phyloP scores from a whole-genome alignment of 306 rosid species.

The Cotoneaster glaucophyllus region DNA sequence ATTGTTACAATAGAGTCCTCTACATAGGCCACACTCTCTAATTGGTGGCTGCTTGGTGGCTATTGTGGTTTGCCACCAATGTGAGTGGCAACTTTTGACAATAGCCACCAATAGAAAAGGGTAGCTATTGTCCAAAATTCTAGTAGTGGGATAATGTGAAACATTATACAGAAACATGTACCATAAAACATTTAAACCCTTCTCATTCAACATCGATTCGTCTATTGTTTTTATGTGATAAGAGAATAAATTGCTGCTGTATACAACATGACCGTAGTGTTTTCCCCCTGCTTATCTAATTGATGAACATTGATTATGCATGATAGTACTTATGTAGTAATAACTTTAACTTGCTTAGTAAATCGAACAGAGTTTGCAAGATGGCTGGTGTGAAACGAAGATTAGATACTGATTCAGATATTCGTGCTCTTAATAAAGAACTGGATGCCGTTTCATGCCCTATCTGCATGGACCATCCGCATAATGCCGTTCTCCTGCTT shows the following conservation, averaged over 20 bases:
- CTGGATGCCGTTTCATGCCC: conserved; percentile 97
- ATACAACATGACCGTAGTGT: background rate
- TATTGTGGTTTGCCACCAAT: no score
- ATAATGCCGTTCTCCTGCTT: conserved; percentile 95
- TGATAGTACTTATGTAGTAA: conserved; percentile 45
- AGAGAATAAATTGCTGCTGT: background rate
- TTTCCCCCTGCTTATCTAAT: background rate
- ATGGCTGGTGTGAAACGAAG: conserved; percentile 99
- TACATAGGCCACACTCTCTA: no score
- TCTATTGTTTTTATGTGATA: background rate
- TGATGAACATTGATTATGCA: conserved; percentile 7
- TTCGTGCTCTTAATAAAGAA: conserved; percentile 88
- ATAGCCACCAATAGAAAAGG: no score
- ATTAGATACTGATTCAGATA: conserved; percentile 84
- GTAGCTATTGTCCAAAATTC: no score
- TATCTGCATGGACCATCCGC: conserved; percentile 99
- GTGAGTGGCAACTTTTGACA: no score
- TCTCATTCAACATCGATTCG: background rate
- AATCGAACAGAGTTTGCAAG: conserved; percentile 77
- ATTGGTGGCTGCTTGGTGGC: no score
- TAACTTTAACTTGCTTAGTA: conserved; percentile 72
- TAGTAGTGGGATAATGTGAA: background rate
- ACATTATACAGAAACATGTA: background rate
- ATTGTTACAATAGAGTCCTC: no score
- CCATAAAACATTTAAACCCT: background rate